Evolutionary conservation across 2,329 filamentous ascomycete species (phyloP).

Genomic region (Botrytis deweyae): DNA sequence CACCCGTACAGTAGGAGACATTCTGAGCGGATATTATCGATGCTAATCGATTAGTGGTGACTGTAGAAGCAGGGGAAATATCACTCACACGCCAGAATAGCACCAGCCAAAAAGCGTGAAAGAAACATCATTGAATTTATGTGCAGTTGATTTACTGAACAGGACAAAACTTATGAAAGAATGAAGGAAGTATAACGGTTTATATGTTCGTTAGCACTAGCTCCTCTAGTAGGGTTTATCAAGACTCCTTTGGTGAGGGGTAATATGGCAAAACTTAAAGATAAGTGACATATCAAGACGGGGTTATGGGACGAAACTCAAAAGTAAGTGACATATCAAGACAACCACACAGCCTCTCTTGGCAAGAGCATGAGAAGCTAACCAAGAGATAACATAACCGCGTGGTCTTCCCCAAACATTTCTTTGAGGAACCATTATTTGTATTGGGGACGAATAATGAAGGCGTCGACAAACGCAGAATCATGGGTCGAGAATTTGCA

Average conservation of each 20-base stretch:
- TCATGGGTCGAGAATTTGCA: neutral
- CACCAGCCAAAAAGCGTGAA: neutral
- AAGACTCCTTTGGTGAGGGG: neutral
- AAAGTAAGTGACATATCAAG: neutral
- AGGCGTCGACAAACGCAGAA: neutral
- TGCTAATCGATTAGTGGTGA: conserved; percentile 23
- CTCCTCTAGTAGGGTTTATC: neutral
- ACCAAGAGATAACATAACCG: neutral
- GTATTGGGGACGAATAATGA: neutral
- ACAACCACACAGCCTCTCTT: neutral
- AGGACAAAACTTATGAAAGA: neutral
- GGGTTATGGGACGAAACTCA: neutral
- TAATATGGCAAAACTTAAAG: neutral
- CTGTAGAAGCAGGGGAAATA: neutral
- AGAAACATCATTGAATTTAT: neutral
- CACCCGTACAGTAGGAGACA: conserved; percentile 28
- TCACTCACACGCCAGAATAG: conserved; percentile 13
- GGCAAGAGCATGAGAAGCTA: neutral
- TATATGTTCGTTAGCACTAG: neutral
- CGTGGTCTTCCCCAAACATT: neutral
- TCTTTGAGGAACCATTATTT: neutral
- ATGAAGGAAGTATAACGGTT: neutral
- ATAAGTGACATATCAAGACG: neutral
- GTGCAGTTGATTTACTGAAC: neutral
- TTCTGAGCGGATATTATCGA: conserved; percentile 27